These are phyloP conservation scores for Davidsoniella australis DNA, from an alignment of 2,329 filamentous ascomycete genomes.

Conservation along the genomic window DNA sequence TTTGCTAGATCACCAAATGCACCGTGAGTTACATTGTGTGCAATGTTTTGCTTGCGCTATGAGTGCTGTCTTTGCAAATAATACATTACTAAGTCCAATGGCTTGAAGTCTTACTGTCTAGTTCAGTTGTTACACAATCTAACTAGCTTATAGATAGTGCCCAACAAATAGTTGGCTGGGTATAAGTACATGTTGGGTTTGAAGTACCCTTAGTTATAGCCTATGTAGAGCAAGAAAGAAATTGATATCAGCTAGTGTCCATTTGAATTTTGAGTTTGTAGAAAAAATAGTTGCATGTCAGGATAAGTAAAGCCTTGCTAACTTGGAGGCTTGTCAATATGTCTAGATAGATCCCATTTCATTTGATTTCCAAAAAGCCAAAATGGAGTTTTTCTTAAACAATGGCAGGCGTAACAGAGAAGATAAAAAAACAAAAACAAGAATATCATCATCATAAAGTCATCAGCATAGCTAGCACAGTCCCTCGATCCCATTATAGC, in stretches of 20 bases:
- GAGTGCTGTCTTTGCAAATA: too few relatives aligned
- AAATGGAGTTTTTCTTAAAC: not conserved
- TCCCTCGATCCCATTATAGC: too few relatives aligned
- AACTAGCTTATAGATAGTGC: too few relatives aligned
- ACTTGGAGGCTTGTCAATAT: not conserved
- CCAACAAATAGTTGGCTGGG: too few relatives aligned
- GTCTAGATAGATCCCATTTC: not conserved
- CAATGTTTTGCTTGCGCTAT: too few relatives aligned
- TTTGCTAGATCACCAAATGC: too few relatives aligned
- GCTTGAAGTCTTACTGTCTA: too few relatives aligned
- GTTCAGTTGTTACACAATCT: too few relatives aligned
- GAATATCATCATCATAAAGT: constrained; percentile 3
- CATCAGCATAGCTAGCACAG: not conserved
- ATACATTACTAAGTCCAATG: too few relatives aligned
- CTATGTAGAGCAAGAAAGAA: not conserved
- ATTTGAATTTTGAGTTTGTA: not conserved
- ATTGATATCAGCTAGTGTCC: constrained; percentile 5
- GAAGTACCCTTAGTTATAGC: constrained; percentile 1
- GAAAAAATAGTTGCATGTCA: not conserved
- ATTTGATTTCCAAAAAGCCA: too few relatives aligned
- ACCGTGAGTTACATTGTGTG: too few relatives aligned
- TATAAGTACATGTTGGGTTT: too few relatives aligned
- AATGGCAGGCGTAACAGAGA: not conserved
- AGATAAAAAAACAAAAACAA: constrained; percentile 6
- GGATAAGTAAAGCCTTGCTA: not conserved